These are phyloP conservation scores for Schwanniomyces occidentalis DNA, from an alignment of 805 yeast species.

Conservation along the genomic window DNA sequence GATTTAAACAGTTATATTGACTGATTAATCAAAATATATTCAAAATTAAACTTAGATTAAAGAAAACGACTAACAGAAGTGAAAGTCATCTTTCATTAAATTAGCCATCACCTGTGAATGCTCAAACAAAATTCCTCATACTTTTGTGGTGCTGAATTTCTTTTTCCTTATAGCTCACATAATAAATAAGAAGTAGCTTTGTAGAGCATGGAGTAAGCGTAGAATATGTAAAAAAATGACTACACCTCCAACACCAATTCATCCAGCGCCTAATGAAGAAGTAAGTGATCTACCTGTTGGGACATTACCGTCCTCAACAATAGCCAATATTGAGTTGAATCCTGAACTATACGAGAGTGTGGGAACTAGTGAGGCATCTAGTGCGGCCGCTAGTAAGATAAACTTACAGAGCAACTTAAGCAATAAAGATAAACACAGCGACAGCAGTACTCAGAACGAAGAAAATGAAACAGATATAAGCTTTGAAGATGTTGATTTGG, in stretches of 20 bases:
- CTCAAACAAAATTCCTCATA: no score
- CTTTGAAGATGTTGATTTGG: slow-evolving; percentile 8
- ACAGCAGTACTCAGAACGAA: background rate
- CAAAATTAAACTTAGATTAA: no score
- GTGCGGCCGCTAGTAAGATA: background rate
- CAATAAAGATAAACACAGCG: background rate
- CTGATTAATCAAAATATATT: no score
- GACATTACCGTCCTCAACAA: slow-evolving; percentile 15
- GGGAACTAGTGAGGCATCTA: slow-evolving; percentile 4
- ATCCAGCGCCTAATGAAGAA: slow-evolving; percentile 37
- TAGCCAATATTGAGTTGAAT: slow-evolving; percentile 37
- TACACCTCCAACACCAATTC: slow-evolving; percentile 36
- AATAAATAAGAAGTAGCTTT: no score
- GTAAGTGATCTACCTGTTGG: slow-evolving; percentile 26
- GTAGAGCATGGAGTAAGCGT: no score
- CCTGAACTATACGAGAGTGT: slow-evolving; percentile 37
- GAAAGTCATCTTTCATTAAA: no score
- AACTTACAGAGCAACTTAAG: background rate
- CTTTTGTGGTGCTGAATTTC: no score
- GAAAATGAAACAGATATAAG: slow-evolving; percentile 2
- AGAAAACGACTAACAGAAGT: no score
- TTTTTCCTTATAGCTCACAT: no score
- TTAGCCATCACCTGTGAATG: no score
- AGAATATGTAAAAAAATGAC: slow-evolving; percentile 12
- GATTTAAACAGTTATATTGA: no score